A percentile compares a stretch with the other conserved stretches of the same genome.
These are phyloP conservation scores for Bifiguratus adelaidae DNA, from an alignment of 192 early-diverging fungal species.

Conservation along the genomic window DNA sequence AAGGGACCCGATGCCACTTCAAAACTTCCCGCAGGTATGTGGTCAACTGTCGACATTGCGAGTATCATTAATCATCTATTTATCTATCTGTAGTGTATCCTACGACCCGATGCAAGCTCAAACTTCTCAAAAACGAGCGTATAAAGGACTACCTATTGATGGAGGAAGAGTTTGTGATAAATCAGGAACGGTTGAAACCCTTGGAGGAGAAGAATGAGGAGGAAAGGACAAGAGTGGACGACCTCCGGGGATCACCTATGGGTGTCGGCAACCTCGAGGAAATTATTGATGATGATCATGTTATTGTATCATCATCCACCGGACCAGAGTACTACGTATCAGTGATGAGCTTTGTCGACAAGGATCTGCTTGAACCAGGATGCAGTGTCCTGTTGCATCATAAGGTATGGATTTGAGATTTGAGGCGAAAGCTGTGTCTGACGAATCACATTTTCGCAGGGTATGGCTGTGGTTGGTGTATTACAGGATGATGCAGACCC, in stretches of 20 bases:
- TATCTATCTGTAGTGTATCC: constrained; percentile 93
- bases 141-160: constrained; percentile 98
- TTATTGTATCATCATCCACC: constrained; percentile 85
- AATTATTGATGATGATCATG: constrained; percentile 99
- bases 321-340: constrained; percentile 97
- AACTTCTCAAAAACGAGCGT: constrained; percentile 94
- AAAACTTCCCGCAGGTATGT: constrained; percentile 84
- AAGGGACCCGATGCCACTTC: constrained; percentile 82
- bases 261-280: constrained; percentile 92
- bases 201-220: constrained; percentile 91
- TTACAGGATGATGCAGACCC: constrained; percentile 92
- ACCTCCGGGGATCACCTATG: constrained; percentile 96
- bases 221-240: constrained; percentile 90
- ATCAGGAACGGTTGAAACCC: constrained; percentile 96
- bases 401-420: constrained; percentile 37
- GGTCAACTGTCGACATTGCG: background rate
- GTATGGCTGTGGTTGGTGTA: constrained; percentile 89
- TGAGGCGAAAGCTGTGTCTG: background rate
- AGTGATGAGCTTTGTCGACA: constrained; percentile 98
- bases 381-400: constrained; percentile 93
- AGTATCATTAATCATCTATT: no score
- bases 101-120: constrained; percentile 92
- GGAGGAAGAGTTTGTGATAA: constrained; percentile 99
- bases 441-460: constrained; percentile 12
- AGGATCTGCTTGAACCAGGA: constrained; percentile 95